Evolutionary conservation across 164 flowering plant species (phyloP), one percentile per base, ranked within the genome.

Genomic region (Buxus sempervirens): DNA sequence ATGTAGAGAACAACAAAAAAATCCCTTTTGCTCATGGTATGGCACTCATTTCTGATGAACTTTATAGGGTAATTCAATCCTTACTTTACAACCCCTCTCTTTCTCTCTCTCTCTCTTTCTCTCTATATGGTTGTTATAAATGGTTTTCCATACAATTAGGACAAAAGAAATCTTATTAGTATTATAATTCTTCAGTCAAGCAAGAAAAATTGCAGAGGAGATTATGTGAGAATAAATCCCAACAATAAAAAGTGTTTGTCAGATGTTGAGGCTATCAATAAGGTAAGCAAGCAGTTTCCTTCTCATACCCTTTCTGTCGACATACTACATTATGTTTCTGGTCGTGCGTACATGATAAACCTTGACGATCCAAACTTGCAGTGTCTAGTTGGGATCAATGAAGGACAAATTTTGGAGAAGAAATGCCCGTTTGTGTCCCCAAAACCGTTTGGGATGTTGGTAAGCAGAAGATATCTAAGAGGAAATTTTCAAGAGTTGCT

Each of bases 31-130:
- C 81, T 68, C 76, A 81, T 74, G 73, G 85, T 54, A 65, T 83
- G 77, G 83, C 77, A 23, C 73, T 85, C 1, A 68, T 85, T 7
- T 80, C 88, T 3, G 83, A 83, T 70, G 78, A 79, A 22, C 79
- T 81, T 42, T 85, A 64, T 54, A 60, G 78, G 81, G 88, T 78
- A 27, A 70, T 14, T 48, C 9, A 25, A 54, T 38, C 7, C 27
- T 36, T 21, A 14, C 9, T 24, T 28, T 65, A 0, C 75, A 82
- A 85, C 69, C 83, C 16, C 25, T 76, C 70, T 41, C 45, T 5
- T 12, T 41, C 12, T 12, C 5, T 41, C 12, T 41, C 68, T 5
- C 23, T 2, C n/a, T n/a, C n/a, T n/a, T n/a, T 16, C 77, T 78
- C 16, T 65, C 68, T 56, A 5, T 41, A 41, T 41, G 5, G 45